Base-by-base conservation (phyloP, 163 green algal genomes). In the Volvox carteri region DNA sequence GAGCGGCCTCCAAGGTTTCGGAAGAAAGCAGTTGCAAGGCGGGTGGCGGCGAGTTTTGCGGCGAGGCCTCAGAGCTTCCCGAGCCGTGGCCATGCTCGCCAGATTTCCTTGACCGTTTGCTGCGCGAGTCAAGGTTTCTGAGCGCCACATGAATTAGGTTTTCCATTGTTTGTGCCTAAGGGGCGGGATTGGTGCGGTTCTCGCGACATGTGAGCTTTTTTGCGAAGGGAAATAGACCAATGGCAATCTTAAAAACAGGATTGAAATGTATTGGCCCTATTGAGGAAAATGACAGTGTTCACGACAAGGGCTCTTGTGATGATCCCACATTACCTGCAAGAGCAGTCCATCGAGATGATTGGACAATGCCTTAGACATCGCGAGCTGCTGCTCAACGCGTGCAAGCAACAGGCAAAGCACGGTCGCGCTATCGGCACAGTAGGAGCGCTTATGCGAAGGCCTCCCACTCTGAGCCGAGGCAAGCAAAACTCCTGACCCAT, bases 311-410 rank as follows among this genome's bases (percentile, higher is more conserved):
- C n/a, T n/a, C n/a, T n/a, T n/a, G 67, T 50, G 8, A 7, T 48
- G 8, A 50, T 35, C 12, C 6, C 30, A 76, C 6, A 9, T 76
- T n/a, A 76, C 67, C 67, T 76, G 67, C 35, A 76, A 50, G 12
- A 76, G 67, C 6, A 76, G n/a, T 46, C 67, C 67, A 37, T 48
- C 30, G 30, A 76, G 67, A 23, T 76, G 67, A 9, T 21, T 46
- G 33, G 67, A 76, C 67, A 76, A 21, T 11, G 67, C 67, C 67
- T 48, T 76, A 23, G 67, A 76, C 30, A 76, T 46, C 1, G 67
- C 6, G 18, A 76, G 30, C 28, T 76, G 67, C 8, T 76, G 67
- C 23, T 76, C 67, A 76, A 76, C 30, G 33, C 67, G 67, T 3
- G 12, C 35, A 25, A 46, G 30, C 37, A 76, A 11, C 30, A 76